phyloP scores from a whole-genome alignment of 495 filamentous ascomycete species.

The Hypomontagnella submonticulosa region DNA sequence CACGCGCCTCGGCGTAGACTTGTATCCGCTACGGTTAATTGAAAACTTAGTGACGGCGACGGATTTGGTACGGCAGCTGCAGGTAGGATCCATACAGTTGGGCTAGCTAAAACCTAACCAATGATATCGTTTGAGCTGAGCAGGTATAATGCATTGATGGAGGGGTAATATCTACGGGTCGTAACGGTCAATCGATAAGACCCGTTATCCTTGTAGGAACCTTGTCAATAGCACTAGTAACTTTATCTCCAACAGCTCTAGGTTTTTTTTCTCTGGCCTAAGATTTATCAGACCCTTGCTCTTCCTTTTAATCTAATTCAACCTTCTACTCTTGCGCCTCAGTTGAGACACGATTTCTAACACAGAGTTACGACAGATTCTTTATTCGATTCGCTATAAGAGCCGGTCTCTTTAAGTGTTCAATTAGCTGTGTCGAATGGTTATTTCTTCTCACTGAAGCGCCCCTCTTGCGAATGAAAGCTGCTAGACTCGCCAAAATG shows the following conservation, averaged over 20 bases:
- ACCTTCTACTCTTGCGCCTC: constrained; percentile 17
- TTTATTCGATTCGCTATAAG: neutral
- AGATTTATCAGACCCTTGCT: constrained; percentile 24
- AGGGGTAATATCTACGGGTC: constrained; percentile 3
- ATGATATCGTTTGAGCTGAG: constrained; percentile 6
- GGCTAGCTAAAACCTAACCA: constrained; percentile 21
- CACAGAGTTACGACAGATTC: neutral
- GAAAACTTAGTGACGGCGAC: neutral
- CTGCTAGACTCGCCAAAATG: constrained; percentile 54
- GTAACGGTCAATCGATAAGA: constrained; percentile 33
- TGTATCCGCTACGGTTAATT: constrained; percentile 11
- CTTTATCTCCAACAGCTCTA: constrained; percentile 17
- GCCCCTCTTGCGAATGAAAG: constrained; percentile 42
- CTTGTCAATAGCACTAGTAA: constrained; percentile 18
- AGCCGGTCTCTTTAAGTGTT: neutral
- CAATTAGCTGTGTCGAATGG: constrained; percentile 1
- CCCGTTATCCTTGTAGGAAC: constrained; percentile 18
- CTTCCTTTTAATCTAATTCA: constrained; percentile 16
- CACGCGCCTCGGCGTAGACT: neutral
- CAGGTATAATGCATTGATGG: neutral
- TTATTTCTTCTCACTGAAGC: constrained; percentile 10
- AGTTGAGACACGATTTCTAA: constrained; percentile 2
- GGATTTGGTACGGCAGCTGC: constrained; percentile 9
- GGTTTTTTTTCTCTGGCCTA: constrained; percentile 27
- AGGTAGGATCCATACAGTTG: constrained; percentile 8